Conservation (phyloP, 2,329 filamentous ascomycete species). For the Fusarium sp. region DNA sequence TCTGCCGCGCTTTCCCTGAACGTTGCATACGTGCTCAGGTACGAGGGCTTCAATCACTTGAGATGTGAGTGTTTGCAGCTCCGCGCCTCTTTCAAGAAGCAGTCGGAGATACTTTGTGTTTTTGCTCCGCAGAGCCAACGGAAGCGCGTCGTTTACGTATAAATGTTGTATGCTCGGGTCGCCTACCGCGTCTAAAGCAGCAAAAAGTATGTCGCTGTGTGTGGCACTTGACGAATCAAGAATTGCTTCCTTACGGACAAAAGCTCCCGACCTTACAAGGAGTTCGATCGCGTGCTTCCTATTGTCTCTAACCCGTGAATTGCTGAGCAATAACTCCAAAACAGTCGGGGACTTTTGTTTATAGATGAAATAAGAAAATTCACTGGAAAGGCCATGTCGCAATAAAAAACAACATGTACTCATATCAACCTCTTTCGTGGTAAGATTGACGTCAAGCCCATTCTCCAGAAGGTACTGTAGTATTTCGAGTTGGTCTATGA, state of each 20-base stretch:
- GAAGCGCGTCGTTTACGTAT: rapidly evolving
- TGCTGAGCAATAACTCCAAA: too few relatives aligned
- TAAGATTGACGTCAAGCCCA: not conserved
- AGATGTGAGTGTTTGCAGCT: rapidly evolving
- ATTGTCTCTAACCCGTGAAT: too few relatives aligned
- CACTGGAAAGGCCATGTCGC: too few relatives aligned
- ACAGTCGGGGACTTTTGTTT: not conserved
- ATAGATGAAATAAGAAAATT: too few relatives aligned
- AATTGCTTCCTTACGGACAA: rapidly evolving
- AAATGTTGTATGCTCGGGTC: rapidly evolving
- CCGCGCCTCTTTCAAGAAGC: not conserved
- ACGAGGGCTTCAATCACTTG: rapidly evolving
- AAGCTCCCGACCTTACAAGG: rapidly evolving
- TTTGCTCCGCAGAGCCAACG: rapidly evolving
- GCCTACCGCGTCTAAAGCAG: rapidly evolving
- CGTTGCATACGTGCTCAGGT: not conserved
- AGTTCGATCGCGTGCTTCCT: rapidly evolving
- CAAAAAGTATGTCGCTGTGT: not conserved
- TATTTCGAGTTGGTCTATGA: rapidly evolving
- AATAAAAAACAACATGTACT: too few relatives aligned
- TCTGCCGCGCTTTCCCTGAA: rapidly evolving
- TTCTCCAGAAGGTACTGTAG: not conserved
- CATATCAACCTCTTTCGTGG: rapidly evolving
- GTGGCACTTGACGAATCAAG: too few relatives aligned
- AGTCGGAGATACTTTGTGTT: rapidly evolving